Evolutionary conservation across 2,329 filamentous ascomycete genomes (phyloP), one percentile per base, ranked within the genome.

Genomic region (Diaporthe australafricana): DNA sequence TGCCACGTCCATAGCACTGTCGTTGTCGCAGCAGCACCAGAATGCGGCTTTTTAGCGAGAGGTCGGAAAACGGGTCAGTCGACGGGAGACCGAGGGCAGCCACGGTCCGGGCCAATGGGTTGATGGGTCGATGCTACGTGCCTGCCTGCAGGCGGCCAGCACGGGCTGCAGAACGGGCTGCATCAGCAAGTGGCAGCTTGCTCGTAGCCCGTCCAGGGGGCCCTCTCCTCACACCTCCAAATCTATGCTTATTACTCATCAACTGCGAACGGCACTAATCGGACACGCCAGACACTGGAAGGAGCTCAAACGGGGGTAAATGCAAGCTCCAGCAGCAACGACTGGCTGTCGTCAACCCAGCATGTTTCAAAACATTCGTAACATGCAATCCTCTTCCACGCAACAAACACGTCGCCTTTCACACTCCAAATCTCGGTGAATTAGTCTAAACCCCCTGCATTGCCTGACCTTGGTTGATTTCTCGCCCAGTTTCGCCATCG

Each of bases 351-450:
- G 48, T 48, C 53, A 32, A 47, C 16, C 35, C 52, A 30, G 45
- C 25, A 20, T 69, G 67, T 60, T 60, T 56, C 67, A 48, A 60
- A 57, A 57, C 67, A 60, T 38, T 38, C 27, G 45, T 45, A 38
- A 47, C 60, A 40, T 32, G 53, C 53, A 65, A n/a, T 40, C 45
- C 52, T 68, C 45, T 68, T 30, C 30, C 62, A 67, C 69, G 48
- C 32, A 68, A 60, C 30, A 38, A 16, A 38, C 50, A 57, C 32
- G 42, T 68, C 40, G 50, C 65, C 53, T 55, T 25, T 50, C 66
- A 38, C 66, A 32, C 9, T 40, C 53, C 27, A 56, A 70, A 27
- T 55, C 17, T n/a, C 22, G 27, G 55, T 63, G 48, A 38, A 38
- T 47, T 35, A 20, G 16, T 48, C 40, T 38, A 55, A 48, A 16